Base-by-base conservation (phyloP, 768 basidiomycete species). In the Tulasnella sp. region DNA sequence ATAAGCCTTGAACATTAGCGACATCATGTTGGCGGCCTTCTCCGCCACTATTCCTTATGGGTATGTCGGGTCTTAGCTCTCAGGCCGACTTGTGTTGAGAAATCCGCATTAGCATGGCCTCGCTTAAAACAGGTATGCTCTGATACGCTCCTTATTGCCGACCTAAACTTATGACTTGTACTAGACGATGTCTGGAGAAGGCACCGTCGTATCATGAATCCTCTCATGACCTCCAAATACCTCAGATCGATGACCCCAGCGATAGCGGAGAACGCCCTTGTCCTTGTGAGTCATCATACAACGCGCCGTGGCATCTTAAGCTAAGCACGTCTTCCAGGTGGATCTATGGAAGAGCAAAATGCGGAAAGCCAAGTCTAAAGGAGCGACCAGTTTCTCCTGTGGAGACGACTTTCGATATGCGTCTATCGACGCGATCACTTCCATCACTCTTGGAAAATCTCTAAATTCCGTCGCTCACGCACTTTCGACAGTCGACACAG, bases 271-370 rank as follows among this genome's bases (percentile, higher is more conserved):
- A 74, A 42, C 16, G 44, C 73, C 16, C n/a, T 1, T 7, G 39
- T 16, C 38, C 73, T 74, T 10, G 73, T 74, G n/a, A 14, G 62
- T 36, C 38, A 2, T 14, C 40, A 36, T 31, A 27, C 38, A n/a
- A n/a, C n/a, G n/a, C n/a, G n/a, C 16, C 27, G 34, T 42, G 2
- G 3, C 24, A 39, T 46, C 73, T 10, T 3, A 6, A 14, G 42
- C 1, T 2, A 5, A 39, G 42, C 21, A 74, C 62, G 2, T 27
- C 21, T n/a, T 10, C 39, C 21, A 74, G 73, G 39, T 42, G 5
- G 73, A 74, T 24, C 27, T 40, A 12, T 74, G 73, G 73, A 74
- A 24, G 34, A 46, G 38, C 39, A 74, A 74, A 39, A 74, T 74
- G 73, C n/a, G 6, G 7, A 21, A 8, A 39, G 38, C 34, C n/a